Evolutionary conservation across 306 rosid genomes (phyloP).

Genomic region (Cicer chorassanicum): DNA sequence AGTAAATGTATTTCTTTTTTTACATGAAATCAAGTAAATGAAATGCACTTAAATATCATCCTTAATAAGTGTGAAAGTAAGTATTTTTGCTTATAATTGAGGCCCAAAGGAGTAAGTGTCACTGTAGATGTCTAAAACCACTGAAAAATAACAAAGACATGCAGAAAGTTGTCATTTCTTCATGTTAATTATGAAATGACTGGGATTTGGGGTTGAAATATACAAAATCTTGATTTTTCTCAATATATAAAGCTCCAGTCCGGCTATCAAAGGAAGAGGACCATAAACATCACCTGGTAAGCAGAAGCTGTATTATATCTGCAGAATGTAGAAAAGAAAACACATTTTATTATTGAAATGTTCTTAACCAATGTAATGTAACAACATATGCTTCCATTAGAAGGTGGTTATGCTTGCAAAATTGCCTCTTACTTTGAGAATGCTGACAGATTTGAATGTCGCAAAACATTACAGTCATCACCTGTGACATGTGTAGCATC

Average conservation of each 20-base stretch:
- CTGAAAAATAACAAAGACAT: constrained; percentile 34
- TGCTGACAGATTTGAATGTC: constrained; percentile 65
- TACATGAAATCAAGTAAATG: too few relatives aligned
- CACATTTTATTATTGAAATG: background rate
- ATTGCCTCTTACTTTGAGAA: constrained; percentile 63
- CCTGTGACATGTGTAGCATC: constrained; percentile 51
- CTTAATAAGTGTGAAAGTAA: too few relatives aligned
- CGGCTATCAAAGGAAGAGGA: constrained; percentile 36
- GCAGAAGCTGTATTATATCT: constrained; percentile 64
- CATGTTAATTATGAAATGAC: constrained; percentile 13
- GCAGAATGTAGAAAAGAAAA: constrained; percentile 44
- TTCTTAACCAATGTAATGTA: constrained; percentile 33
- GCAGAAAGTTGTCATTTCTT: constrained; percentile 6
- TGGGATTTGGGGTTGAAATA: constrained; percentile 24
- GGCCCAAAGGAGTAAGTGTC: background rate
- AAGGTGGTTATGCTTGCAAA: constrained; percentile 9
- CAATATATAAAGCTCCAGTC: constrained; percentile 35
- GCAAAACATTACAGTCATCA: constrained; percentile 60
- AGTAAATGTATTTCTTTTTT: too few relatives aligned
- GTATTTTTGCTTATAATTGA: too few relatives aligned
- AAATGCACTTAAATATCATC: too few relatives aligned
- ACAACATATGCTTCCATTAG: constrained; percentile 7
- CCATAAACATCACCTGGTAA: constrained; percentile 57
- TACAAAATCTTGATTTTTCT: constrained; percentile 31
- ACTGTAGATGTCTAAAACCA: constrained; percentile 27